phyloP scores from a whole-genome alignment of 106 monocot genomes.

The Allium cepa region DNA sequence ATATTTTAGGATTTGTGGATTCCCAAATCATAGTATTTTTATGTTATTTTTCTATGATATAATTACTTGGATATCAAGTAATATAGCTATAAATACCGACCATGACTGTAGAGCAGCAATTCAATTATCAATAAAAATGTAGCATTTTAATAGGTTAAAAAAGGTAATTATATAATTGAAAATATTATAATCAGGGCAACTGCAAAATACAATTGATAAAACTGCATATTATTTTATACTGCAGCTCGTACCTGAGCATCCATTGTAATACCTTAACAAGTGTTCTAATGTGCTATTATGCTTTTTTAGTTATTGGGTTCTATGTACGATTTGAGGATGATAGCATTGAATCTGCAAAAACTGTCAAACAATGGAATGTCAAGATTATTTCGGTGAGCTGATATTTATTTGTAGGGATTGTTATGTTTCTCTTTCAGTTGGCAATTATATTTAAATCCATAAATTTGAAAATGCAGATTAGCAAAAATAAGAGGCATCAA shows the following conservation, averaged over 20 bases:
- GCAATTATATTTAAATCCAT: neutral
- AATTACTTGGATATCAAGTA: too few species aligned
- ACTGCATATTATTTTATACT: neutral
- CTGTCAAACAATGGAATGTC: slow-evolving; percentile 97
- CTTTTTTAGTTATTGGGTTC: slow-evolving; percentile 78
- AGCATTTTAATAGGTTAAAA: too few species aligned
- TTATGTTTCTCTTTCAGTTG: neutral
- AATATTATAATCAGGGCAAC: too few species aligned
- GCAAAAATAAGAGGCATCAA: slow-evolving; percentile 98
- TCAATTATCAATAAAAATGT: too few species aligned
- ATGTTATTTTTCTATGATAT: too few species aligned
- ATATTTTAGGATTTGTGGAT: too few species aligned
- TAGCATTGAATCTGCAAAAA: slow-evolving; percentile 92
- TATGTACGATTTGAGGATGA: slow-evolving; percentile 96
- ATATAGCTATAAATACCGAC: too few species aligned
- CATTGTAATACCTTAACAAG: neutral
- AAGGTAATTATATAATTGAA: too few species aligned
- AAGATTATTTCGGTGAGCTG: slow-evolving; percentile 87
- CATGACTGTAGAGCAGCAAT: too few species aligned
- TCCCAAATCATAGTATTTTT: too few species aligned
- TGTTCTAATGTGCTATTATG: too few species aligned
- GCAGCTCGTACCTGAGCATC: neutral
- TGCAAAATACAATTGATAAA: too few species aligned
- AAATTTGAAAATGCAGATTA: slow-evolving; percentile 44
- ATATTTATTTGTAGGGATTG: neutral